These are phyloP conservation scores for Hygrocybe coccinea DNA, from an alignment of 768 basidiomycete species.

Conservation along the genomic window DNA sequence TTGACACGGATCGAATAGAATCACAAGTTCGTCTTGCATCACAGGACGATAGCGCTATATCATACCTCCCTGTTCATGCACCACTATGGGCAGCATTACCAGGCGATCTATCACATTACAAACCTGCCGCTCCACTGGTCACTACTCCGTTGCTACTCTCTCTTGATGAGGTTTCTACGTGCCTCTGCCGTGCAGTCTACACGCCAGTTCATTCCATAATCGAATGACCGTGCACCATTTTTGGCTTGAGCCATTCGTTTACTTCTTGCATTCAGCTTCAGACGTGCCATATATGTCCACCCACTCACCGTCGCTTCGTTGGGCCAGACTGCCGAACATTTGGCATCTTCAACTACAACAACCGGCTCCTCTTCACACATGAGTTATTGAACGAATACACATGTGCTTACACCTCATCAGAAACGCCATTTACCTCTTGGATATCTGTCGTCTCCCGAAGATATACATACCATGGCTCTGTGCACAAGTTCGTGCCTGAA, in stretches of 20 bases:
- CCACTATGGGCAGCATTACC: constrained; percentile 13
- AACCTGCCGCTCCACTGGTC: neutral
- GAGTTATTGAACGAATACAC: constrained; percentile 27
- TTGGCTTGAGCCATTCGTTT: constrained; percentile 1
- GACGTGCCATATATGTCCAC: constrained; percentile 14
- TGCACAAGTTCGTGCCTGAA: constrained; percentile 9
- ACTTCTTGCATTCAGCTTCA: constrained; percentile 13
- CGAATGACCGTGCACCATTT: constrained; percentile 7
- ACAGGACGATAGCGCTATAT: neutral
- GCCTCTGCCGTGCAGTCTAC: constrained; percentile 5
- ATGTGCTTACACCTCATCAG: constrained; percentile 20
- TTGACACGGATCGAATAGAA: too few species aligned
- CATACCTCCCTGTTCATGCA: constrained; percentile 9
- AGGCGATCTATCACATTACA: neutral
- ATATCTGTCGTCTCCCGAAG: constrained; percentile 11
- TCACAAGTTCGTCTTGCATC: too few species aligned
- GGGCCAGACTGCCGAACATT: constrained; percentile 21
- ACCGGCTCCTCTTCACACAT: constrained; percentile 20
- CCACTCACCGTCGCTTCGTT: constrained; percentile 11
- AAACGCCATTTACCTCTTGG: constrained; percentile 24
- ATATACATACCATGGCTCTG: constrained; percentile 11
- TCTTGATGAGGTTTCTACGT: neutral
- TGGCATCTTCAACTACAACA: constrained; percentile 29
- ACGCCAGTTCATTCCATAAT: neutral
- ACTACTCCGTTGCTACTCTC: neutral